Evolutionary conservation across 169 alveolate species (phyloP), one percentile per base, ranked within the genome.

Genomic region (Plasmodium sp.): DNA sequence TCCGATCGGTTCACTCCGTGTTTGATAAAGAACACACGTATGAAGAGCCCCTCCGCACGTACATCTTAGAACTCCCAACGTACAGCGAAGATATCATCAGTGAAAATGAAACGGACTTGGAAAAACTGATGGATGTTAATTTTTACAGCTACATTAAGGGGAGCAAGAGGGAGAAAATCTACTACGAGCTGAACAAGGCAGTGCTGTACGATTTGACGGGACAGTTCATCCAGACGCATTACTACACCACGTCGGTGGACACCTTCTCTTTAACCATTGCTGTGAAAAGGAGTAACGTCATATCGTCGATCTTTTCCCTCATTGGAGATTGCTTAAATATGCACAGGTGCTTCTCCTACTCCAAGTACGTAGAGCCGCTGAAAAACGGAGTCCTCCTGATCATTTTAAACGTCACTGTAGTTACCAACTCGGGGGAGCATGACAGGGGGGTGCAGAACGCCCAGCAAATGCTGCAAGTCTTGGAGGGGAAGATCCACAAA

Each of bases 361-460:
- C 97, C 4, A 97, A 97, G 82, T 97, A 96, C 72, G 92, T 97
- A 22, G 98, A 97, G 81, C 98, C 98, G 2, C 95, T 97, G 36
- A 94, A 86, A 56, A 86, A 86, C 33, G 93, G 93, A 3, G 93
- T 86, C 12, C 48, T 86, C 22, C n/a, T 86, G 18, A 86, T 86
- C 5, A 86, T 86, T 18, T 33, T 86, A 33, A 86, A 86, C 67
- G 93, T 86, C 3, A 86, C 56, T 75, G 93, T 79, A n/a, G 27
- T 86, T 16, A 22, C 18, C 6, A 18, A 86, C 77, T 3, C 51
- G 2, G 93, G 77, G 77, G 74, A 75, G 43, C 81, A 51, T 18
- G 56, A 77, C 34, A 34, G n/a, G 31, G 39, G 18, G 3, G n/a
- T 27, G 34, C n/a, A 67, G n/a, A 9, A 22, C 1, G 77, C 33